Evolutionary conservation across 192 early-diverging fungal species (phyloP), one percentile per base, ranked within the genome.

Genomic region (Allomyces macrogynus): DNA sequence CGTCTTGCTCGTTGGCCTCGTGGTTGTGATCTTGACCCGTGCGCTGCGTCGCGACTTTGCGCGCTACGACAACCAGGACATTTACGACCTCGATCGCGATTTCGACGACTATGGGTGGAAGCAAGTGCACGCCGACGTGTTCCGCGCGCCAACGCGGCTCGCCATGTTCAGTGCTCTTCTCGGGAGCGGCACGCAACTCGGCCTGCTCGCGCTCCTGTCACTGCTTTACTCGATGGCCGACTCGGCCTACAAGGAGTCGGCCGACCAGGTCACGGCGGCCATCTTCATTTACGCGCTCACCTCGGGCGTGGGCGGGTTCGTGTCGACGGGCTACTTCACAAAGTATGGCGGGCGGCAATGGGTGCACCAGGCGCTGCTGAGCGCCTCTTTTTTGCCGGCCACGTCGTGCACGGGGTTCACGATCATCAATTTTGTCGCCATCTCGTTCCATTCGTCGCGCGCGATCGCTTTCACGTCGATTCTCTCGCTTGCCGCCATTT

Each of bases 101-200:
- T 69, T 89, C 18, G 94, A 97, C 65, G 94, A 97, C 66, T 94
- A 89, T 83, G 94, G 94, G 4, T 97, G 94, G 94, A 97, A 95
- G 74, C 83, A 91, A 32, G 89, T 97, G 8, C 94, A 97, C 64
- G 91, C 91, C 32, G 94, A 97, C 73, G 88, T 97, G n/a, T 97
- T 97, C 77, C 85, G 94, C n/a, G 71, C 90, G 24, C 91, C 94
- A 4, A 68, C 78, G 25, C 81, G 84, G 32, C 76, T 84, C 62
- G 83, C 86, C 66, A 74, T 87, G 62, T 75, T 97, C 24, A 75
- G 89, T 0, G 88, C 91, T 12, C 77, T 91, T 40, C 69, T 91
- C 23, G 94, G 93, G 26, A 92, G 84, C 67, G 94, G 94, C 65
- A 72, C 84, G 44, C 87, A 89, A 69, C 79, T 89, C 68, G 78